These are phyloP conservation scores for Phanerochaete sordida DNA, from an alignment of 768 basidiomycete genomes.

Conservation along the genomic window DNA sequence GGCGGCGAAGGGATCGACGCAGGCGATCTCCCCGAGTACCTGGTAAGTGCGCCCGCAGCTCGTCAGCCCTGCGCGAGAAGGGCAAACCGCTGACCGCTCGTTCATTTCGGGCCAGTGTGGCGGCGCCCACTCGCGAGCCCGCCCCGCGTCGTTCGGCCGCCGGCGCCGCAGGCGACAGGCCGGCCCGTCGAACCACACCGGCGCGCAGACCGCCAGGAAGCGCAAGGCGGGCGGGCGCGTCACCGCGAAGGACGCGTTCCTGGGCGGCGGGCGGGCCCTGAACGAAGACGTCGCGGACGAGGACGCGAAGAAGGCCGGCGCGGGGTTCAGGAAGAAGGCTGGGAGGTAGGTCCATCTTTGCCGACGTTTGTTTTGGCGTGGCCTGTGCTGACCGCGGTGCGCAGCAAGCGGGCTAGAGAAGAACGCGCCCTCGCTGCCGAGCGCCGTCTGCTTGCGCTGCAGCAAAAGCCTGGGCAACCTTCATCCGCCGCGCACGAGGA, in stretches of 20 bases:
- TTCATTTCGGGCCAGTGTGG: constrained; percentile 52
- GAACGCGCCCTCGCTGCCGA: constrained; percentile 78
- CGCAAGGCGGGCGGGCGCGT: constrained; percentile 73
- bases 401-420: constrained; percentile 75
- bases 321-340: constrained; percentile 71
- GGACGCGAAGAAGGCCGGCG: constrained; percentile 40
- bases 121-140: constrained; percentile 64
- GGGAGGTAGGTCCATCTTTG: constrained; percentile 42
- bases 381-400: background rate
- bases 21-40: constrained; percentile 72
- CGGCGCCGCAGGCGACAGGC: constrained; percentile 39
- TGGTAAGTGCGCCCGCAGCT: constrained; percentile 41
- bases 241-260: constrained; percentile 56
- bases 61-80: background rate
- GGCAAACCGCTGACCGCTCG: background rate
- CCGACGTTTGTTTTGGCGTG: background rate
- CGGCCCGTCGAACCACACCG: constrained; percentile 54
- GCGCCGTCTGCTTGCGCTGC: constrained; percentile 47
- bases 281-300: constrained; percentile 37
- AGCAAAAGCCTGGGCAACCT: constrained; percentile 16
- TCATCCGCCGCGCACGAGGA: background rate
- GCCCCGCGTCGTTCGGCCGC: constrained; percentile 45
- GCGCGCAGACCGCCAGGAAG: constrained; percentile 59
- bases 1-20: constrained; percentile 46
- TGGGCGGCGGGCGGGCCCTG: constrained; percentile 51